Conservation (phyloP, 768 basidiomycete genomes). For the Leccinum rimulosum region DNA sequence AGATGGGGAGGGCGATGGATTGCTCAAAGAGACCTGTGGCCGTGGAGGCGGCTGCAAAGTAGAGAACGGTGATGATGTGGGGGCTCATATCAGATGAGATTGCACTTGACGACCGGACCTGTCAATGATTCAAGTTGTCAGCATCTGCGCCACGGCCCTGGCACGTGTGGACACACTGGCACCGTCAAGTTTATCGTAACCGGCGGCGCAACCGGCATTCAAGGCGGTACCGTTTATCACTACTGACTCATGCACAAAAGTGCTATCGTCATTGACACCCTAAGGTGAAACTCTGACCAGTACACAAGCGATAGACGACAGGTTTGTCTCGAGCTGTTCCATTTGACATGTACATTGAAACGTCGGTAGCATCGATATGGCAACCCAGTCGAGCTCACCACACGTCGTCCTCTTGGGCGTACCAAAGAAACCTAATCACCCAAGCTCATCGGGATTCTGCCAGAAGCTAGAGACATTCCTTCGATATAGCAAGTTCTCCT, state of each 20-base stretch:
- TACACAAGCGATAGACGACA: not conserved
- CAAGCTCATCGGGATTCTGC: conserved; percentile 33
- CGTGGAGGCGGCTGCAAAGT: conserved; percentile 67
- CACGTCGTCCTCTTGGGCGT: conserved; percentile 29
- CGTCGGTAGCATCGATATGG: conserved; percentile 11
- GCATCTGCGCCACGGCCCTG: too few species aligned
- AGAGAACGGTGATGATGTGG: conserved; percentile 46
- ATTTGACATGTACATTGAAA: not conserved
- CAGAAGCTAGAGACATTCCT: conserved; percentile 35
- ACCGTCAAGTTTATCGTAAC: too few species aligned
- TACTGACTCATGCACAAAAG: too few species aligned
- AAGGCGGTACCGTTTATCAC: too few species aligned
- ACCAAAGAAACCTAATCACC: conserved; percentile 17
- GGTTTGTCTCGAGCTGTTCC: not conserved
- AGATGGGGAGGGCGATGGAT: conserved; percentile 45
- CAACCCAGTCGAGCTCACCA: conserved; percentile 6
- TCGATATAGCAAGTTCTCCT: conserved; percentile 23
- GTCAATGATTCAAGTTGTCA: too few species aligned
- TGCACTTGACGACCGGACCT: too few species aligned
- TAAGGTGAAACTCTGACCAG: not conserved
- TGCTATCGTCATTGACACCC: too few species aligned
- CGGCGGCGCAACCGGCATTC: too few species aligned
- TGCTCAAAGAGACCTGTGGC: conserved; percentile 59
- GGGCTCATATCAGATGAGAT: not conserved
- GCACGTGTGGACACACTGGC: too few species aligned